Percentiles rank a stretch among this genome's conserved stretches.
These are phyloP conservation scores for Lactarius evosmus DNA, from an alignment of 768 basidiomycete genomes.

Conservation along the genomic window DNA sequence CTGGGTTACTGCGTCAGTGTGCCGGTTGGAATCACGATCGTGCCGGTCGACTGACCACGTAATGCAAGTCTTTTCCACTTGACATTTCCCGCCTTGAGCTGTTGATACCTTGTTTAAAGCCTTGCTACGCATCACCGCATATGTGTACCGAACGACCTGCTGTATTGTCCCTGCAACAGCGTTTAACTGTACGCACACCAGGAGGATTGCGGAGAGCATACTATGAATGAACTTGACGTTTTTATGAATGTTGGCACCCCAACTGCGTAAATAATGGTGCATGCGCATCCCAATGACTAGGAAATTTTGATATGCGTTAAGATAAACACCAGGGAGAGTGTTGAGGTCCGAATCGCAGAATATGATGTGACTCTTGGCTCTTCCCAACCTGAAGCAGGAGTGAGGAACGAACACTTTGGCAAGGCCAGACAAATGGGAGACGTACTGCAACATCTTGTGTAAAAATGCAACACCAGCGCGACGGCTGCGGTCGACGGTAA, in stretches of 20 bases:
- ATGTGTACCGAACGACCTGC: conserved; percentile 57
- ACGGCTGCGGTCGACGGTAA: conserved; percentile 67
- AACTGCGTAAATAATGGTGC: conserved; percentile 71
- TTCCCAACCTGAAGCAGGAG: conserved; percentile 52
- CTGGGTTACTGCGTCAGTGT: conserved; percentile 39
- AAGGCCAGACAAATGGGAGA: conserved; percentile 18
- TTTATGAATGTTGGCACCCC: conserved; percentile 46
- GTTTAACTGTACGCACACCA: not conserved
- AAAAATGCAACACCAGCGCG: conserved; percentile 62
- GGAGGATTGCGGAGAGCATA: conserved; percentile 35
- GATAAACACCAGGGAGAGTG: conserved; percentile 52
- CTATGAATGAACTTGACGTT: conserved; percentile 53
- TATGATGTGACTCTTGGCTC: conserved; percentile 72
- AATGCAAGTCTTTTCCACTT: conserved; percentile 49
- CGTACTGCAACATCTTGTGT: conserved; percentile 74
- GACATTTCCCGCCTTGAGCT: conserved; percentile 39
- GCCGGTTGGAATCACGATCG: conserved; percentile 13
- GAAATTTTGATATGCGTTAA: conserved; percentile 88
- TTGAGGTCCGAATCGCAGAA: conserved; percentile 77
- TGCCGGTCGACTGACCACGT: conserved; percentile 50
- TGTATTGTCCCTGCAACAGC: conserved; percentile 52
- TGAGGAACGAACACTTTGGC: not conserved
- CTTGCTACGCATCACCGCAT: conserved; percentile 49
- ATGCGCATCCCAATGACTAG: conserved; percentile 82
- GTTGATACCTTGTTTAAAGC: conserved; percentile 41